Percentiles rank a stretch among this genome's conserved stretches.
phyloP scores from a whole-genome alignment of 768 basidiomycete genomes.

The Leucocoprinus birnbaumii region DNA sequence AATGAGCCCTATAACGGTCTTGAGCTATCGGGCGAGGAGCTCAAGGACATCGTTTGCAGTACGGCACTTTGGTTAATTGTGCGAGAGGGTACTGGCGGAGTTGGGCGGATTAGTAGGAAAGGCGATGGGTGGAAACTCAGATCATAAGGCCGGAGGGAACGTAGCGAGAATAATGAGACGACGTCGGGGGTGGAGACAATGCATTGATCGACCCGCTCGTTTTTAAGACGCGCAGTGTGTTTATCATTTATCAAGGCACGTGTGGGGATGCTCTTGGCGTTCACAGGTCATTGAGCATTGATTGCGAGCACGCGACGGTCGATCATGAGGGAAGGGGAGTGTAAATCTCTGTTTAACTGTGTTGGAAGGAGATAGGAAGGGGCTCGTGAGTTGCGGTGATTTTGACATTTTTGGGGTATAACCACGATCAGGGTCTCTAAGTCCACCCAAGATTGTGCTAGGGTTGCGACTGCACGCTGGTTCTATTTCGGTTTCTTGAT shows the following conservation, averaged over 20 bases:
- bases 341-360: no score
- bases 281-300: neutral
- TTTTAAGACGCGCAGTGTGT: no score
- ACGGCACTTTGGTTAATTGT: slow-evolving; percentile 92
- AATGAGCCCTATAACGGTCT: slow-evolving; percentile 39
- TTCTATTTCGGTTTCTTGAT: no score
- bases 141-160: slow-evolving; percentile 35
- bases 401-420: no score
- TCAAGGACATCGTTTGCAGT: slow-evolving; percentile 88
- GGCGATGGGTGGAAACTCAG: slow-evolving; percentile 79
- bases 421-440: no score
- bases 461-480: no score
- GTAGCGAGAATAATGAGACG: neutral
- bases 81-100: slow-evolving; percentile 88
- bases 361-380: slow-evolving; percentile 1
- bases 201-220: neutral
- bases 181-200: neutral
- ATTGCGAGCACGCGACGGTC: neutral
- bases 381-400: neutral
- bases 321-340: neutral
- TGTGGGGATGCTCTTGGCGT: neutral
- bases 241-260: no score
- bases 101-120: slow-evolving; percentile 76
- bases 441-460: no score
- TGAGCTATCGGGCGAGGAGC: slow-evolving; percentile 81